These are phyloP conservation scores for Boechera divaricarpa DNA, from an alignment of 345 rosid genomes.

Conservation along the genomic window DNA sequence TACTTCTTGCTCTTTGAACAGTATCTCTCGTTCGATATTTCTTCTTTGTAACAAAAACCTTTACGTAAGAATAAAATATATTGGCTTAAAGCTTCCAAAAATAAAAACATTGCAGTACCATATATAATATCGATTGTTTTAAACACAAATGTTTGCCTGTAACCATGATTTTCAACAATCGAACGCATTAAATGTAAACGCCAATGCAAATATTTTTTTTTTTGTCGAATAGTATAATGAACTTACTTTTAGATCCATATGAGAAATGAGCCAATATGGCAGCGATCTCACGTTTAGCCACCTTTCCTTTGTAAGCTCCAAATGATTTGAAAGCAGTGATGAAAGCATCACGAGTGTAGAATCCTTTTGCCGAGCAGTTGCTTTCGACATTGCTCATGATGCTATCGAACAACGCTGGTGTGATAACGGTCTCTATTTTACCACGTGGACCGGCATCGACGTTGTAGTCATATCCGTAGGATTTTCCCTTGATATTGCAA, in stretches of 20 bases:
- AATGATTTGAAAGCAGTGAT: conserved; percentile 37
- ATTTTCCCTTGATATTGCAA: conserved; percentile 29
- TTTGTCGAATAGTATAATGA: too few species aligned
- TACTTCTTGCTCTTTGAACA: conserved; percentile 33
- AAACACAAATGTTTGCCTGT: too few species aligned
- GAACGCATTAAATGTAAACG: too few species aligned
- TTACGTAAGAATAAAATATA: not conserved
- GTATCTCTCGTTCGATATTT: conserved; percentile 30
- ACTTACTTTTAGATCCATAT: conserved; percentile 55
- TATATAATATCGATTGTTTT: not conserved
- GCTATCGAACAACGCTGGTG: conserved; percentile 49
- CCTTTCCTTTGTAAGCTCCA: conserved; percentile 49
- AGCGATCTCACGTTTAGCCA: conserved; percentile 56
- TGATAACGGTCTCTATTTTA: conserved; percentile 50
- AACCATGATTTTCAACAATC: not conserved
- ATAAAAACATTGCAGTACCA: not conserved
- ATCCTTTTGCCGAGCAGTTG: conserved; percentile 52
- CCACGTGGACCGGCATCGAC: conserved; percentile 36
- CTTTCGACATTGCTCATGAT: conserved; percentile 48
- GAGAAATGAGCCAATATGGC: conserved; percentile 60
- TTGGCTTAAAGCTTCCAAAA: not conserved
- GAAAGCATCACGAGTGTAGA: conserved; percentile 50
- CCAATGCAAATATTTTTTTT: too few species aligned
- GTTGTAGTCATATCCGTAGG: conserved; percentile 34
- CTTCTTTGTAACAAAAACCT: conserved; percentile 49